These are phyloP conservation scores for Lentinula edodes DNA, from an alignment of 768 basidiomycete species.

Conservation along the genomic window DNA sequence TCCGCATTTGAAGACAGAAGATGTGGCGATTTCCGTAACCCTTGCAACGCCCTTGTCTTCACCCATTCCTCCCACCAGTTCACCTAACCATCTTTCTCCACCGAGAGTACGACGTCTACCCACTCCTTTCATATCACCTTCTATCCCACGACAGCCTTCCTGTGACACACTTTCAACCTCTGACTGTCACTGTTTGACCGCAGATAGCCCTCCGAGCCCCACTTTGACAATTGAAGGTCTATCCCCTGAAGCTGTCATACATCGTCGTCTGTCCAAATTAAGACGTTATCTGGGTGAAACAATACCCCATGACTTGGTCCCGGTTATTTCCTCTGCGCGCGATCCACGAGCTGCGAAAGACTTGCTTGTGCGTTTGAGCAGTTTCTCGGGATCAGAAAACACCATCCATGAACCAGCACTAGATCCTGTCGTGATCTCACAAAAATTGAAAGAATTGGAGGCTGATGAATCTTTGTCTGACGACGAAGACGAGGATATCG, in stretches of 20 bases:
- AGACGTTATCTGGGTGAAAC: constrained; percentile 27
- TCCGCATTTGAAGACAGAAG: not conserved
- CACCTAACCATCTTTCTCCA: not conserved
- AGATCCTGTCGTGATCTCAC: not conserved
- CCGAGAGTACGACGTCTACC: constrained; percentile 1
- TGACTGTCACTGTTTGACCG: not conserved
- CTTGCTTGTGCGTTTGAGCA: not conserved
- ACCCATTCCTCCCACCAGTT: not conserved
- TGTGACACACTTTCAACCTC: constrained; percentile 3
- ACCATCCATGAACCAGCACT: not conserved
- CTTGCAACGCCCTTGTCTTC: not conserved
- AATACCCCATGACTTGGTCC: constrained; percentile 19
- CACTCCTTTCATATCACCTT: constrained; percentile 4
- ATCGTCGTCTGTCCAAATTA: constrained; percentile 23
- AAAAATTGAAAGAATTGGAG: not conserved
- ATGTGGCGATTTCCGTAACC: not conserved
- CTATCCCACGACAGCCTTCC: constrained; percentile 6
- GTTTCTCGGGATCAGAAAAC: not conserved
- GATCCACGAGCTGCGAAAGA: constrained; percentile 1
- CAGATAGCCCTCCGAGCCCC: not conserved
- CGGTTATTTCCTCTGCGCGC: constrained; percentile 4
- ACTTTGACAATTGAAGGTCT: not conserved
- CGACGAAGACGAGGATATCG: not conserved
- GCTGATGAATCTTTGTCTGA: not conserved
- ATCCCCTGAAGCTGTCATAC: constrained; percentile 21